Evolutionary conservation across 2,329 filamentous ascomycete genomes (phyloP).

Genomic region (Ophiostoma sp.): DNA sequence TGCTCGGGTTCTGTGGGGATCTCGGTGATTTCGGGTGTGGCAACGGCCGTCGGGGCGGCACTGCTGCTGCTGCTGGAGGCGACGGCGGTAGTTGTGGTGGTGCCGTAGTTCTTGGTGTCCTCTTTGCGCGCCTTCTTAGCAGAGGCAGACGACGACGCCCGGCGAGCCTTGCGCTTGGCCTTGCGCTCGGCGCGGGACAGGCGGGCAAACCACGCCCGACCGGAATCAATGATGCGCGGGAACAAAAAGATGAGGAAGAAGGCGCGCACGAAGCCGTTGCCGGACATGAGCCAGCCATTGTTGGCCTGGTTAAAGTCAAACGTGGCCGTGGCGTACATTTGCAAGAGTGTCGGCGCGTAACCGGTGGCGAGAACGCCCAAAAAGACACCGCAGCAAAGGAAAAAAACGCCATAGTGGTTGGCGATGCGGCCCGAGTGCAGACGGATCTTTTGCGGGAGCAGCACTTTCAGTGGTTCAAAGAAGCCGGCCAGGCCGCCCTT

Average conservation of each 20-base stretch:
- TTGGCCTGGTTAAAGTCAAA: constrained; percentile 57
- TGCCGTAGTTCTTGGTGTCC: neutral
- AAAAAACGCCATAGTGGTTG: constrained; percentile 62
- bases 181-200: constrained; percentile 6
- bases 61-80: neutral
- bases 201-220: constrained; percentile 35
- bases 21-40: constrained; percentile 11
- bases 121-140: neutral
- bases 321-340: constrained; percentile 58
- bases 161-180: neutral
- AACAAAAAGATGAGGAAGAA: constrained; percentile 58
- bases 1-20: constrained; percentile 44
- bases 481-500: constrained; percentile 51
- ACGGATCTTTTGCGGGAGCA: constrained; percentile 58
- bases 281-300: constrained; percentile 59
- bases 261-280: constrained; percentile 55
- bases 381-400: constrained; percentile 66
- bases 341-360: constrained; percentile 63
- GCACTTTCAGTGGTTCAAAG: constrained; percentile 63
- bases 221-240: constrained; percentile 49
- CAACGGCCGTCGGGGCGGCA: neutral
- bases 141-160: neutral
- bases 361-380: constrained; percentile 68
- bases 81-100: neutral
- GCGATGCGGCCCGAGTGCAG: constrained; percentile 51